Evolutionary conservation across 2,329 filamentous ascomycete genomes (phyloP), one percentile per base, ranked within the genome.

Genomic region (Talaromyces sp.): DNA sequence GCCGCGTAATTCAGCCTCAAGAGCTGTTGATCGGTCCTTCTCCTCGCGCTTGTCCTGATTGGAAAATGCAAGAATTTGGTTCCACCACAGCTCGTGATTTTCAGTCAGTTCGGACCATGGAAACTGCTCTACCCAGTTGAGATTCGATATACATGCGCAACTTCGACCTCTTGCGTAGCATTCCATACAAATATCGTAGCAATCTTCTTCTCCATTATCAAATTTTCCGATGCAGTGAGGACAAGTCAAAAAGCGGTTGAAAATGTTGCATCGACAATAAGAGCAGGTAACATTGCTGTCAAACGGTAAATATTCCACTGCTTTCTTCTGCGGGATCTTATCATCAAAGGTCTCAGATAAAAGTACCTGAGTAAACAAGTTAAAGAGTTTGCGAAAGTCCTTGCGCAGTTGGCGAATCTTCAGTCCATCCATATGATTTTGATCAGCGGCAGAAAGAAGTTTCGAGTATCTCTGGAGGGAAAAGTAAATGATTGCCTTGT

Each of bases 91-190:
- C 64, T 96, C 93, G 71, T 98, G 92, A 62, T 89, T 89, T 56
- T 86, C 80, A 0, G 86, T 81, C 11, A 99, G 80, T 14, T 92
- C 86, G 49, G 86, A 82, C 93, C 93, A 98, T 13, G 84, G 80
- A 83, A 93, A 97, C 71, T 98, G 95, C 71, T 99, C 93, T 56
- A 91, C 91, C 93, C 93, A 99, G 63, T 85, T 86, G 11, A 96
- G 83, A 11, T 86, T 87, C 3, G 93, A 96, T 56, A 96, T 84
- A 70, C 95, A 99, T 3, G 85, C 86, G 71, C 95, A 99, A 52
- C 93, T 96, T 56, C 95, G 86, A 24, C 95, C 95, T 89, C 98
- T 96, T n/a, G 87, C 89, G 70, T 96, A 99, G 71, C 95, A 99
- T 67, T 99, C 95, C 90, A 99, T 93, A 70, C 95, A 99, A 24